Conservation (phyloP, 768 basidiomycete species). For the Lyophyllum decastes region DNA sequence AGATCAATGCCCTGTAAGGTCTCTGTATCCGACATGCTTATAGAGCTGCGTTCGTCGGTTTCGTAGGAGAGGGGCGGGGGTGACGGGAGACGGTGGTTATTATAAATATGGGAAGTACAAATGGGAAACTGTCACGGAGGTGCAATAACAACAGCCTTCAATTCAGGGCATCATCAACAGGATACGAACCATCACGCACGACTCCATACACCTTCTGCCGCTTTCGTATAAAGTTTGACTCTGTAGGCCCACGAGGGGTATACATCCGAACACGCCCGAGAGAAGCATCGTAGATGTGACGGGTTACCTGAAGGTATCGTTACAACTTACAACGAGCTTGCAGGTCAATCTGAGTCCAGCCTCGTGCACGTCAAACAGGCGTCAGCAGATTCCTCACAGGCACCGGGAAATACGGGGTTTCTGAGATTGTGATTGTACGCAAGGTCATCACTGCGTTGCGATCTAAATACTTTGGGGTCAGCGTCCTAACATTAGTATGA, state of each 20-base stretch:
- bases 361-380: no score
- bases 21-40: constrained; percentile 1
- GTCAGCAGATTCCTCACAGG: no score
- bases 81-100: not conserved
- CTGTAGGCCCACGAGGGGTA: not conserved
- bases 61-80: not conserved
- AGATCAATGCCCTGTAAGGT: constrained; percentile 19
- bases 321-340: no score
- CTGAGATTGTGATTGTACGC: no score
- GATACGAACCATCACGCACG: not conserved
- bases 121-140: not conserved
- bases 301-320: no score
- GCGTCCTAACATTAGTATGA: not conserved
- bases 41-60: not conserved
- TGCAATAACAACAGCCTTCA: not conserved
- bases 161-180: not conserved
- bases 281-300: not conserved
- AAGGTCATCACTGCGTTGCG: no score
- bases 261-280: not conserved
- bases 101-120: not conserved
- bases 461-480: not conserved
- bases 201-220: not conserved
- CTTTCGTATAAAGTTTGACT: not conserved
- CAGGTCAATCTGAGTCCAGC: no score
- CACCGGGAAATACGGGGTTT: no score